phyloP scores from a whole-genome alignment of 2,329 filamentous ascomycete genomes.

The Bipolaris sorokiniana region DNA sequence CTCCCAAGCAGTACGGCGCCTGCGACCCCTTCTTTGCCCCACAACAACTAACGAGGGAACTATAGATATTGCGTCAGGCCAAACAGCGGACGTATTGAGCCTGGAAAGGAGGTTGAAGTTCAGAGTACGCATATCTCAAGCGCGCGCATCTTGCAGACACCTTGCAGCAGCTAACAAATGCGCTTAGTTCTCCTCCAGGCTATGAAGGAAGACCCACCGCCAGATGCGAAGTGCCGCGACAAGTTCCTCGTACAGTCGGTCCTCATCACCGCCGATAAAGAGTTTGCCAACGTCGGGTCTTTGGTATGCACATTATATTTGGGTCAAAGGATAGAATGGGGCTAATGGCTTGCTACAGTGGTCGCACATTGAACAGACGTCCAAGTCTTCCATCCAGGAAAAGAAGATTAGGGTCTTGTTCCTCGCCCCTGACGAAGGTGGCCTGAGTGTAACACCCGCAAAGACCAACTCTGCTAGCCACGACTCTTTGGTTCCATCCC shows the following conservation, averaged over 20 bases:
- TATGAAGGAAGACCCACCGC: conserved; percentile 92
- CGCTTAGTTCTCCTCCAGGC: conserved; percentile 85
- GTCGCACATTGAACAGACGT: conserved; percentile 72
- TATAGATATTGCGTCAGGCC: conserved; percentile 94
- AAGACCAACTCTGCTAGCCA: conserved; percentile 45
- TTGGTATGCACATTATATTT: conserved; percentile 65
- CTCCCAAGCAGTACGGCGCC: conserved; percentile 87
- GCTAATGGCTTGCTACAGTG: conserved; percentile 63
- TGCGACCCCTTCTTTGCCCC: conserved; percentile 20
- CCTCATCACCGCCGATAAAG: conserved; percentile 79
- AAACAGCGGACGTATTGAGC: conserved; percentile 94
- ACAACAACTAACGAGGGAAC: conserved; percentile 27
- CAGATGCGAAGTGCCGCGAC: conserved; percentile 89
- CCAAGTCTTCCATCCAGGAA: conserved; percentile 83
- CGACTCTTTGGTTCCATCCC: conserved; percentile 55
- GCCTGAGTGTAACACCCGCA: conserved; percentile 40
- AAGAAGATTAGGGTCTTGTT: conserved; percentile 95
- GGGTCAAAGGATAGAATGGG: background rate
- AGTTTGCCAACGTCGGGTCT: conserved; percentile 77
- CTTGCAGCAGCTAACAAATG: conserved; percentile 35
- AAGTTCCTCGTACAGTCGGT: conserved; percentile 98
- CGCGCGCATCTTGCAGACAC: conserved; percentile 19
- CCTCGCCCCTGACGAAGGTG: conserved; percentile 66
- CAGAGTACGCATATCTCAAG: conserved; percentile 67
- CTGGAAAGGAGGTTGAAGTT: conserved; percentile 88